These are phyloP conservation scores for Candida ulmi DNA, from an alignment of 805 yeast species.

Conservation along the genomic window DNA sequence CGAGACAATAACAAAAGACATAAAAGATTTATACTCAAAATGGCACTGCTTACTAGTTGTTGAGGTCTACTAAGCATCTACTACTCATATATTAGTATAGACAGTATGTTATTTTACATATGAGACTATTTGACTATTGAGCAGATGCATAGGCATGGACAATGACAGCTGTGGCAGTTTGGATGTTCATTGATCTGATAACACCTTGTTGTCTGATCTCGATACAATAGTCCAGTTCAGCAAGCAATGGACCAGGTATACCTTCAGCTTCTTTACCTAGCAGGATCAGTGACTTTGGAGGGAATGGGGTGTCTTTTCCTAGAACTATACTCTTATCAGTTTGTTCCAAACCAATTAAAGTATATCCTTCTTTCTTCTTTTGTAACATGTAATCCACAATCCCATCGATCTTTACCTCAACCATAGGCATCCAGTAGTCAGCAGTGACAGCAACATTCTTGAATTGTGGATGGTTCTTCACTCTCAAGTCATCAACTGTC, in stretches of 20 bases:
- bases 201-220: constrained; percentile 92
- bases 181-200: constrained; percentile 92
- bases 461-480: constrained; percentile 63
- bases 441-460: constrained; percentile 91
- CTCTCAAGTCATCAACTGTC: constrained; percentile 66
- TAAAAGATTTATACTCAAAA: no score
- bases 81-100: no score
- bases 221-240: constrained; percentile 79
- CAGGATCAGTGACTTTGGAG: constrained; percentile 69
- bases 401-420: constrained; percentile 57
- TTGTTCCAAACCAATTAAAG: constrained; percentile 86
- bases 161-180: constrained; percentile 91
- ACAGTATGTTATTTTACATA: no score
- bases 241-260: constrained; percentile 77
- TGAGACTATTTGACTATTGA: no score
- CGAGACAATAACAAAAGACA: no score
- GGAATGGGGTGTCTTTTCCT: constrained; percentile 61
- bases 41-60: no score
- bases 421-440: constrained; percentile 92
- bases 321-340: constrained; percentile 83
- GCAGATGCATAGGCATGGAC: constrained; percentile 76
- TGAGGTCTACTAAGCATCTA: no score
- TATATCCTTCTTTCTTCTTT: constrained; percentile 74
- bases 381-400: constrained; percentile 51
- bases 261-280: constrained; percentile 90